phyloP scores from a whole-genome alignment of 2,329 filamentous ascomycete genomes.

The Coniochaeta sp. region DNA sequence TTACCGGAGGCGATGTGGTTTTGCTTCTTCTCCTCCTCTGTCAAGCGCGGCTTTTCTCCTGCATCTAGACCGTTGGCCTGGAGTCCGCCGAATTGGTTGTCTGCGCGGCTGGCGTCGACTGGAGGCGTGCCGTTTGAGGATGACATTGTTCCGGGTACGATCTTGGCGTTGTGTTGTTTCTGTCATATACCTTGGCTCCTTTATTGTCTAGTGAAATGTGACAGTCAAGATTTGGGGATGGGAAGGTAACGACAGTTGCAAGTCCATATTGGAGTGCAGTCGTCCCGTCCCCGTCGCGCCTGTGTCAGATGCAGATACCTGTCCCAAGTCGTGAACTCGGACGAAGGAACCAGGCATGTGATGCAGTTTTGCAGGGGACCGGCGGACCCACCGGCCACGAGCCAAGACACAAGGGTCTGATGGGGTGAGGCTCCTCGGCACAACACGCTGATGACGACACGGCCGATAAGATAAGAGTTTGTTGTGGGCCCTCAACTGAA shows the following conservation, averaged over 20 bases:
- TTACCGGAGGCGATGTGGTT: constrained; percentile 27
- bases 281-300: not conserved
- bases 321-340: not conserved
- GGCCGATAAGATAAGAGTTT: not conserved
- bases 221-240: not conserved
- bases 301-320: not conserved
- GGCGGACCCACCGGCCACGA: not conserved
- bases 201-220: not conserved
- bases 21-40: constrained; percentile 29
- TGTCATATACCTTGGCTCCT: too few relatives aligned
- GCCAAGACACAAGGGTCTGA: not conserved
- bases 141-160: not conserved
- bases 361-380: not conserved
- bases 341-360: not conserved
- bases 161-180: too few relatives aligned
- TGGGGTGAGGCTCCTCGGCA: not conserved
- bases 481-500: too few relatives aligned
- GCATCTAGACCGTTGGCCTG: not conserved
- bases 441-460: not conserved
- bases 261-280: not conserved
- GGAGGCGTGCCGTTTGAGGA: not conserved
- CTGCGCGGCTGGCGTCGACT: not conserved
- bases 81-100: not conserved
- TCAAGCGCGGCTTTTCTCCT: constrained; percentile 23
- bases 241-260: not conserved